Conservation (phyloP, 305 asterid species). For the Fraxinus baroniana region DNA sequence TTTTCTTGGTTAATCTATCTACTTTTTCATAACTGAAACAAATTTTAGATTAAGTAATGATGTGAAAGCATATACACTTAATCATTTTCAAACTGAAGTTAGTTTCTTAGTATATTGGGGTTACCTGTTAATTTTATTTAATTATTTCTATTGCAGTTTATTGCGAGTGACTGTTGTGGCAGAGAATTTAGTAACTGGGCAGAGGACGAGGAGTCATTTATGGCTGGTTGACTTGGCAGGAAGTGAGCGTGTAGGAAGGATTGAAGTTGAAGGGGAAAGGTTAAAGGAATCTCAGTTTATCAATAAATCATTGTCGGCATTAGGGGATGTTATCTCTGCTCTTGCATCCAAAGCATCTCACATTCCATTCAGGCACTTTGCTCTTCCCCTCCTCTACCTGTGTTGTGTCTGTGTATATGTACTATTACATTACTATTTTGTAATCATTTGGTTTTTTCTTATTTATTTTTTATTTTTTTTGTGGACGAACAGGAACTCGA, state of each 20-base stretch:
- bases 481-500: conserved; percentile 71
- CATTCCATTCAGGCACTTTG: conserved; percentile 73
- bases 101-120: not conserved
- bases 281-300: conserved; percentile 91
- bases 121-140: not conserved
- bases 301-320: conserved; percentile 84
- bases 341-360: conserved; percentile 81
- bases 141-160: conserved; percentile 51
- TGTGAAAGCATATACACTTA: not conserved
- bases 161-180: conserved; percentile 79
- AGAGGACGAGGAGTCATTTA: conserved; percentile 81
- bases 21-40: not conserved
- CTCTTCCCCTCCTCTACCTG: not conserved
- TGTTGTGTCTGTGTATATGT: conserved; percentile 8
- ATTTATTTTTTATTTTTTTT: not conserved
- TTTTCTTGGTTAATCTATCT: not conserved
- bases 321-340: conserved; percentile 92
- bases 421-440: conserved; percentile 11
- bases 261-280: conserved; percentile 90
- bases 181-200: conserved; percentile 71
- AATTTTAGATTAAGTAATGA: not conserved
- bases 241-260: conserved; percentile 90
- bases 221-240: conserved; percentile 99
- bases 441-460: not conserved
- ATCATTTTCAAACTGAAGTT: not conserved